A percentile compares a stretch with the other conserved stretches of the same genome.
Conservation (phyloP, 192 early-diverging fungal genomes). For the Coemansia sp. region DNA sequence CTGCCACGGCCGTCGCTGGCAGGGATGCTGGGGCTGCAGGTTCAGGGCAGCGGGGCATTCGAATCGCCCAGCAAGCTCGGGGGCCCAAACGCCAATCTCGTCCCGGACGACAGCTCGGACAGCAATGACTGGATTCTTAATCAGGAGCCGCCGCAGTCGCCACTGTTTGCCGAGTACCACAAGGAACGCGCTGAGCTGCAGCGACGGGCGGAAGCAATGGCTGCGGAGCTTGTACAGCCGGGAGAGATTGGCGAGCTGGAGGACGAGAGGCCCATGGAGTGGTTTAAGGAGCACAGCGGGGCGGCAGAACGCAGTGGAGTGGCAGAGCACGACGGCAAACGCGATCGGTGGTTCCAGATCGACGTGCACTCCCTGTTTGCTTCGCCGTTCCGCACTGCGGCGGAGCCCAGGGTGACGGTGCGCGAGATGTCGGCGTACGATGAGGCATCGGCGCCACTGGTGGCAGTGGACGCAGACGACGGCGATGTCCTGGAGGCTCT, state of each 20-base stretch:
- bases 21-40: slow-evolving; percentile 19
- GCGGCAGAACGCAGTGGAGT: not conserved
- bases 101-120: not conserved
- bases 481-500: slow-evolving; percentile 19
- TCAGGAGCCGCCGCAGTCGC: slow-evolving; percentile 45
- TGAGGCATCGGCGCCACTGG: not conserved
- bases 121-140: slow-evolving; percentile 36
- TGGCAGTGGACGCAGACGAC: slow-evolving; percentile 20
- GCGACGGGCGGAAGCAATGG: slow-evolving; percentile 4
- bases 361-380: slow-evolving; percentile 35
- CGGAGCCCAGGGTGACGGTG: slow-evolving; percentile 19
- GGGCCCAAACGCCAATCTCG: slow-evolving; percentile 1
- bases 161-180: slow-evolving; percentile 36
- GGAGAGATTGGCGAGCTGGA: slow-evolving; percentile 1
- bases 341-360: slow-evolving; percentile 26
- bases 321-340: not conserved
- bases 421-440: slow-evolving; percentile 19
- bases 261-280: not conserved
- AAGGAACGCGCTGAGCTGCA: slow-evolving; percentile 1
- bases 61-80: slow-evolving; percentile 10
- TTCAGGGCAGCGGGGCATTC: not conserved
- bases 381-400: slow-evolving; percentile 14
- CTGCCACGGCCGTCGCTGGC: slow-evolving; percentile 25
- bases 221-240: slow-evolving; percentile 2
- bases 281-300: not conserved